These are phyloP conservation scores for Trichosporon asahii DNA, from an alignment of 1,284 basidiomycete genomes.

Conservation along the genomic window DNA sequence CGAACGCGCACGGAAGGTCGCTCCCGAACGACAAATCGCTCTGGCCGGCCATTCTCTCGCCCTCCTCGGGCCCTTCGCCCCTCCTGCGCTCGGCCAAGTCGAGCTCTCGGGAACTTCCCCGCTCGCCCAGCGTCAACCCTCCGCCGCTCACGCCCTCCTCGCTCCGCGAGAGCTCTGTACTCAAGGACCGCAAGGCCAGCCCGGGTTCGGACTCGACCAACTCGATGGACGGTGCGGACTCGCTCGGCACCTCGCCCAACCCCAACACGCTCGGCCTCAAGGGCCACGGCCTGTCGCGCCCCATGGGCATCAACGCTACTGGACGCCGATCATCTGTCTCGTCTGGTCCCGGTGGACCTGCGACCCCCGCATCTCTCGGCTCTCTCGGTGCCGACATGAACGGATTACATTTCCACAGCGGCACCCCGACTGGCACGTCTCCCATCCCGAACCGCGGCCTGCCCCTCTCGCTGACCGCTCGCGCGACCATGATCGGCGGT, in stretches of 20 bases:
- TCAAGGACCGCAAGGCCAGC: constrained; percentile 38
- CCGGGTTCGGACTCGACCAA: constrained; percentile 47
- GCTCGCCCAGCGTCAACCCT: constrained; percentile 38
- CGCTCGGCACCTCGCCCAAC: constrained; percentile 16
- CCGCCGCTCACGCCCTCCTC: constrained; percentile 44
- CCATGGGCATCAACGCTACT: constrained; percentile 22
- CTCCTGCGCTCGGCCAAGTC: constrained; percentile 31
- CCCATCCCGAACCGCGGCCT: constrained; percentile 34
- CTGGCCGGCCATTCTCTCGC: constrained; percentile 58
- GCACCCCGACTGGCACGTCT: constrained; percentile 21
- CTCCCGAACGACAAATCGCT: constrained; percentile 87
- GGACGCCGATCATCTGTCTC: constrained; percentile 24
- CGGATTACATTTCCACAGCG: constrained; percentile 39
- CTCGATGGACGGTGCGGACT: constrained; percentile 38
- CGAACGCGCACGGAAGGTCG: constrained; percentile 62
- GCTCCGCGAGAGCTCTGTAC: constrained; percentile 31
- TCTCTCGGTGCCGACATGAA: constrained; percentile 42
- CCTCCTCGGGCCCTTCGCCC: constrained; percentile 41
- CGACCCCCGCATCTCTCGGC: constrained; percentile 35
- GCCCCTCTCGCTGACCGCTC: constrained; percentile 28
- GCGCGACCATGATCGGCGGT: constrained; percentile 43
- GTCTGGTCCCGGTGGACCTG: constrained; percentile 29
- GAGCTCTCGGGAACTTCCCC: constrained; percentile 40
- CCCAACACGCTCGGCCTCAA: constrained; percentile 17
- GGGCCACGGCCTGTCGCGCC: constrained; percentile 13